phyloP scores from a whole-genome alignment of 192 early-diverging fungal genomes.

The Podila epicladia region DNA sequence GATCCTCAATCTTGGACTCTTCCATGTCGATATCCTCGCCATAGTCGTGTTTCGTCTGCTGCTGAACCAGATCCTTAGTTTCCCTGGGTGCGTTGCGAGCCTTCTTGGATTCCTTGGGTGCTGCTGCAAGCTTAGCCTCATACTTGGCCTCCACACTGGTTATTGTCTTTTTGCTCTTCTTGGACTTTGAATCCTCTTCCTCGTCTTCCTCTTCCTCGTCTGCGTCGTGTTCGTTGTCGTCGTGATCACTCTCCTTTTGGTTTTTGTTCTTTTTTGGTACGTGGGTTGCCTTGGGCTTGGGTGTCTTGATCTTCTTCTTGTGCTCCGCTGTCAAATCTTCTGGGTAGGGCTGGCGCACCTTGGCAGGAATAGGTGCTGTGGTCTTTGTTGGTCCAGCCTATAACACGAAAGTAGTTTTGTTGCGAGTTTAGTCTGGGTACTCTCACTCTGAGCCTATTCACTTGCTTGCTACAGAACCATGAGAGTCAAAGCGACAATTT shows the following conservation, averaged over 20 bases:
- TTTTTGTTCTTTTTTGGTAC: conserved; percentile 44
- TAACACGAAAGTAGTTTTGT: conserved; percentile 4
- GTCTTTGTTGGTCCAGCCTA: conserved; percentile 48
- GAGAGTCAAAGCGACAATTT: conserved; percentile 4
- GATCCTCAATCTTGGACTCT: conserved; percentile 46
- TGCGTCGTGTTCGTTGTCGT: conserved; percentile 19
- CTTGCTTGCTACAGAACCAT: no score
- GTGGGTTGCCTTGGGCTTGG: conserved; percentile 35
- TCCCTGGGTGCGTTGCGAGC: conserved; percentile 36
- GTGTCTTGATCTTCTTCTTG: conserved; percentile 44
- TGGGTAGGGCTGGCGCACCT: conserved; percentile 39
- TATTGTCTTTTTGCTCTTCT: conserved; percentile 25
- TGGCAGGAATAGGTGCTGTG: conserved; percentile 31
- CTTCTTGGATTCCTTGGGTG: conserved; percentile 28
- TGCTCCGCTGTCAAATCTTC: conserved; percentile 25
- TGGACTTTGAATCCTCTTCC: background rate
- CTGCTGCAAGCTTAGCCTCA: conserved; percentile 30
- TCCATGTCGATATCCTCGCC: conserved; percentile 41
- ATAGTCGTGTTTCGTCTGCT: conserved; percentile 44
- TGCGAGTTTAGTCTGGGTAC: background rate
- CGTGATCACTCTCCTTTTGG: background rate
- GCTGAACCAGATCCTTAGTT: conserved; percentile 27
- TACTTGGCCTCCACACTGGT: conserved; percentile 39
- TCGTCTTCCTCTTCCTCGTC: conserved; percentile 12
- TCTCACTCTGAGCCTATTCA: no score